Evolutionary conservation across 345 rosid genomes (phyloP).

Genomic region (Combretum micranthum): DNA sequence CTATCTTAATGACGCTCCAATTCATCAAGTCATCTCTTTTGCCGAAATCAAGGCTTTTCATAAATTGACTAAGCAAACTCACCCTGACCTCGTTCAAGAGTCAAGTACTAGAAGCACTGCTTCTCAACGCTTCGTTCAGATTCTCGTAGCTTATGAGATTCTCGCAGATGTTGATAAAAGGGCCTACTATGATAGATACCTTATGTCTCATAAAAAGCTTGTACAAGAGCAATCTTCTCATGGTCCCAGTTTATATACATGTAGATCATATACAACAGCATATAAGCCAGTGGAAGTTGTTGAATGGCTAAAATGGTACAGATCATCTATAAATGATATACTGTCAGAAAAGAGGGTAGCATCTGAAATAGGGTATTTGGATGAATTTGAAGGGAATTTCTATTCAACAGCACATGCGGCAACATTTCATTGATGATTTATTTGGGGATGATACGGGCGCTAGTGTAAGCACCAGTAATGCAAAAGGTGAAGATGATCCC

Average conservation of each 20-base stretch:
- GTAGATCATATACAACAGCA: constrained; percentile 33
- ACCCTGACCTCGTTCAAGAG: constrained; percentile 63
- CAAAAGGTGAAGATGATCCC: constrained; percentile 59
- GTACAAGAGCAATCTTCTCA: constrained; percentile 32
- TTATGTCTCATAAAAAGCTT: constrained; percentile 50
- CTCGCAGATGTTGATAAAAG: constrained; percentile 70
- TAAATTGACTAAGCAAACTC: constrained; percentile 80
- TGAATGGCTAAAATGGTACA: too few relatives aligned
- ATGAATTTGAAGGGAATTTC: too few relatives aligned
- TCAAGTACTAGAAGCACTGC: constrained; percentile 35
- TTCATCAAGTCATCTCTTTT: constrained; percentile 58
- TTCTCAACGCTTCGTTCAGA: constrained; percentile 64
- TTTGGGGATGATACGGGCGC: constrained; percentile 53
- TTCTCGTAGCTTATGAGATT: constrained; percentile 95
- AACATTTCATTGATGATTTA: constrained; percentile 62
- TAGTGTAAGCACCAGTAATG: constrained; percentile 26
- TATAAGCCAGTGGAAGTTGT: too few relatives aligned
- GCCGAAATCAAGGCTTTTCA: constrained; percentile 81
- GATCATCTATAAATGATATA: too few relatives aligned
- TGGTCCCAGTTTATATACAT: constrained; percentile 28
- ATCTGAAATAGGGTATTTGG: too few relatives aligned
- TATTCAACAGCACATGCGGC: constrained; percentile 22
- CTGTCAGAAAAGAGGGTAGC: too few relatives aligned
- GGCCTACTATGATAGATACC: constrained; percentile 57
- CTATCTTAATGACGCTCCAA: too few relatives aligned